Evolutionary conservation across 805 yeast genomes (phyloP), one percentile per base, ranked within the genome.

Genomic region (Cyberlindnera japonica): DNA sequence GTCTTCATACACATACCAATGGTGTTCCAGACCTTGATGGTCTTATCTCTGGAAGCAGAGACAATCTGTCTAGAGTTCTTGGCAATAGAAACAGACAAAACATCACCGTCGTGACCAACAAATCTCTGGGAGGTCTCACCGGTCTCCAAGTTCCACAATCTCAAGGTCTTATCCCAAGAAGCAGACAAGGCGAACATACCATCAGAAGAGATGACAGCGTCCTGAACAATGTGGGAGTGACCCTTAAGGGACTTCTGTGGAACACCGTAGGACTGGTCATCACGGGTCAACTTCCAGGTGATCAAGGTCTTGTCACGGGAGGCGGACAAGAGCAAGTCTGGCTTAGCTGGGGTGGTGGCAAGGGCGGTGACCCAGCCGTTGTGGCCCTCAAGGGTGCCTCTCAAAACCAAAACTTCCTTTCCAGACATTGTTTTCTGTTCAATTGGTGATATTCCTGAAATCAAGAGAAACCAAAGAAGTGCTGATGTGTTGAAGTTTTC

Each of bases 1-100:
- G 96, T 87, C 75, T 83, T 82, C 79, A 85, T 81, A 80, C 96
- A 89, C 69, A 85, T 85, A 78, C 98, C 99, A 66, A 88, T 76
- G 74, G 95, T 86, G 83, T 93, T 91, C 99, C 99, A 93, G 75
- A 93, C 88, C 81, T 88, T 90, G 72, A 93, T 89, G 71, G 98
- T 86, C 82, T 87, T 87, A 75, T 93, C 99, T 76, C 99, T 90
- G 60, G 98, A 90, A 73, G 96, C 95, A 70, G 98, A 90, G 55
- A 90, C 96, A 65, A 93, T 88, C 75, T 88, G 95, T 79, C 96
- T 86, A 72, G 91, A 90, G 83, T 87, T 86, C 69, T 85, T 80
- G 64, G 97, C 83, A 71, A 93, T 86, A 59, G 97, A 86, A 63
- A 91, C 97, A 51, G 98, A 90, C 75, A 90, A 75, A 58, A 93